Base-by-base conservation (phyloP, 2,329 filamentous ascomycete genomes). In the Rhexocercosporidium sp. region DNA sequence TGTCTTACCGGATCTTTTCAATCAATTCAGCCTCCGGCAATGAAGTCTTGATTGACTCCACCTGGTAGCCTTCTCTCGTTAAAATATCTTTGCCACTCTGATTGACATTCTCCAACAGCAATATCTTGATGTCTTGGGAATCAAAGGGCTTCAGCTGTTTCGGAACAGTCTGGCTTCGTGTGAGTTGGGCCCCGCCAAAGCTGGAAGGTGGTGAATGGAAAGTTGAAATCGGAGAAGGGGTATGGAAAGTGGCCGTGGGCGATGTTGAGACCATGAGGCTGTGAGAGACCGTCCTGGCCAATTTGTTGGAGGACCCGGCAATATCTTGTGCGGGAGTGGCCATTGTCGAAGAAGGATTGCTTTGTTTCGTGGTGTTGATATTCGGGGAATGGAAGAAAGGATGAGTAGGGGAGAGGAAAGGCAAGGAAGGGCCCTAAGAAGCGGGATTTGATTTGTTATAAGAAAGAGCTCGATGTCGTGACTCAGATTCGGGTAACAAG, bases 31-130 rank as follows among this genome's bases (percentile, higher is more conserved):
- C 93, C 79, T 99, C 96, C 0, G 93, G 90, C 65, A 99, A 83
- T 39, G 94, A 97, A 71, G 88, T 90, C 84, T 97, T 99, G 72
- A 95, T 82, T 59, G 89, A 88, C 81, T 99, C 96, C 39, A 99
- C 96, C 81, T 99, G 96, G 80, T 99, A 99, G 67, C 96, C 96
- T 81, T 99, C 94, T 65, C 83, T 85, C 66, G 82, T 88, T 66
- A 99, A 84, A 66, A 97, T 94, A 56, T 96, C 90, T 75, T 89
- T 88, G 16, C 96, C 96, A 27, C 93, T 93, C 81, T 93, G 84
- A 79, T 99, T 99, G 77, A 99, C 92, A 81, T 98, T 99, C 79
- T 99, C 96, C 37, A 99, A 84, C 20, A 99, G 86, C 66, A 99
- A 82, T 65, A 99, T 97, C 83, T 97, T 98, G 82, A 99, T 94